Conservation (phyloP, 495 filamentous ascomycete genomes). For the Xylaria curta region DNA sequence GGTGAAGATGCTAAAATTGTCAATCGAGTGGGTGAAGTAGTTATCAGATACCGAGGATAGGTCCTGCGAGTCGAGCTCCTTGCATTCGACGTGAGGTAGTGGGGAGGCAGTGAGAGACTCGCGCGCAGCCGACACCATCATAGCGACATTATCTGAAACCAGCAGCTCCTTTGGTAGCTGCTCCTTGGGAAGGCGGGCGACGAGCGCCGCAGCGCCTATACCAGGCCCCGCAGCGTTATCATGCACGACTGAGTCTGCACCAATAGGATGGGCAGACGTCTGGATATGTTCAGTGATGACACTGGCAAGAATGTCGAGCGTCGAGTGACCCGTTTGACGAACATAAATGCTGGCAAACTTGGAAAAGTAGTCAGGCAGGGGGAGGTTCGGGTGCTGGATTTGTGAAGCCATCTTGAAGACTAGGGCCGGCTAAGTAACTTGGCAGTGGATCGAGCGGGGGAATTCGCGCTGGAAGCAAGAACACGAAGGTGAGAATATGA, state of each 20-base stretch:
- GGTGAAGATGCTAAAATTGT: slow-evolving; percentile 48
- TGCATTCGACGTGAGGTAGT: slow-evolving; percentile 30
- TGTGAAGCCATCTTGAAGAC: slow-evolving; percentile 33
- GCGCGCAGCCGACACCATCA: slow-evolving; percentile 36
- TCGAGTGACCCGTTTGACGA: slow-evolving; percentile 41
- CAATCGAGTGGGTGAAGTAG: slow-evolving; percentile 48
- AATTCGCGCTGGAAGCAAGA: not conserved
- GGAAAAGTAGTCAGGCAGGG: slow-evolving; percentile 41
- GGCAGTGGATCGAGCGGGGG: not conserved
- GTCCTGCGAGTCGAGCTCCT: slow-evolving; percentile 37
- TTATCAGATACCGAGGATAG: slow-evolving; percentile 33
- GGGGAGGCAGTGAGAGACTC: slow-evolving; percentile 30
- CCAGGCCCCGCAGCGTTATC: slow-evolving; percentile 47
- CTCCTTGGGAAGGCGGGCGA: slow-evolving; percentile 33
- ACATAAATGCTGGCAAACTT: slow-evolving; percentile 38
- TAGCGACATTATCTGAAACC: slow-evolving; percentile 37
- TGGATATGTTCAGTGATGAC: slow-evolving; percentile 34
- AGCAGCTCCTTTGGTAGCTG: slow-evolving; percentile 36
- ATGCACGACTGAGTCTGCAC: slow-evolving; percentile 38
- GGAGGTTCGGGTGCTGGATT: slow-evolving; percentile 28
- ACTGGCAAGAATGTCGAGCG: slow-evolving; percentile 36
- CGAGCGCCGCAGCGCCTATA: slow-evolving; percentile 39
- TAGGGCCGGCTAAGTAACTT: not conserved
- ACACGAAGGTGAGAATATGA: not conserved
- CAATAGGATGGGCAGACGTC: slow-evolving; percentile 33